Conservation (phyloP, 345 rosid species). For the Aethionema arabicum region DNA sequence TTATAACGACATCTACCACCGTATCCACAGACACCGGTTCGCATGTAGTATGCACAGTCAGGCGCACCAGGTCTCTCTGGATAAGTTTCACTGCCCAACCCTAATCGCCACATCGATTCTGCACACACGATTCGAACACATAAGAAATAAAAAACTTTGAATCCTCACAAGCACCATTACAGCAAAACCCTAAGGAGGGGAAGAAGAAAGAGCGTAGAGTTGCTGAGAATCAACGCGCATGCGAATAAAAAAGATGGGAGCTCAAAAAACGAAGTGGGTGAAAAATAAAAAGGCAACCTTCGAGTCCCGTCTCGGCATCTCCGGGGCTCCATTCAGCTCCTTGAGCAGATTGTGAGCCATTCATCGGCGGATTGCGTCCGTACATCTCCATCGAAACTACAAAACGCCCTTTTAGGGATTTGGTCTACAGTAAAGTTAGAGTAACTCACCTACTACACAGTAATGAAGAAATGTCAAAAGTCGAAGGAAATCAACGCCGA, state of each 20-base stretch:
- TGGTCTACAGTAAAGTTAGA: conserved; percentile 47
- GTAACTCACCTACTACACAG: conserved; percentile 21
- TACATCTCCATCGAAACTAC: conserved; percentile 62
- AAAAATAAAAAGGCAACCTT: conserved; percentile 47
- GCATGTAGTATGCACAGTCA: conserved; percentile 91
- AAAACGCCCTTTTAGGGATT: conserved; percentile 21
- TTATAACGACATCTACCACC: conserved; percentile 88
- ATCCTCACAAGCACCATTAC: conserved; percentile 30
- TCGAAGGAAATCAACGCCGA: conserved; percentile 10
- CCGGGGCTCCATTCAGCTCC: conserved; percentile 56
- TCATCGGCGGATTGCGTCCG: conserved; percentile 53
- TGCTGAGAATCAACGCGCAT: conserved; percentile 24
- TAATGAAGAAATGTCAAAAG: conserved; percentile 20
- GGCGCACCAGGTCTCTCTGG: conserved; percentile 84
- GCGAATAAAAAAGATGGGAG: conserved; percentile 15
- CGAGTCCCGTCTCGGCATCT: conserved; percentile 57
- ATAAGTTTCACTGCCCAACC: conserved; percentile 54
- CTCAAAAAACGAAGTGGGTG: not conserved
- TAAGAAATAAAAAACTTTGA: conserved; percentile 36
- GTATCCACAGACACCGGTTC: conserved; percentile 85
- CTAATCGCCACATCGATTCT: conserved; percentile 83
- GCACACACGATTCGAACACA: conserved; percentile 26
- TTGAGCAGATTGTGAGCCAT: conserved; percentile 60
- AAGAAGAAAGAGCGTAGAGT: not conserved
- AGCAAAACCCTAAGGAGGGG: conserved; percentile 31